These are phyloP conservation scores for Suhomyces sp. DNA, from an alignment of 805 yeast species.

Conservation along the genomic window DNA sequence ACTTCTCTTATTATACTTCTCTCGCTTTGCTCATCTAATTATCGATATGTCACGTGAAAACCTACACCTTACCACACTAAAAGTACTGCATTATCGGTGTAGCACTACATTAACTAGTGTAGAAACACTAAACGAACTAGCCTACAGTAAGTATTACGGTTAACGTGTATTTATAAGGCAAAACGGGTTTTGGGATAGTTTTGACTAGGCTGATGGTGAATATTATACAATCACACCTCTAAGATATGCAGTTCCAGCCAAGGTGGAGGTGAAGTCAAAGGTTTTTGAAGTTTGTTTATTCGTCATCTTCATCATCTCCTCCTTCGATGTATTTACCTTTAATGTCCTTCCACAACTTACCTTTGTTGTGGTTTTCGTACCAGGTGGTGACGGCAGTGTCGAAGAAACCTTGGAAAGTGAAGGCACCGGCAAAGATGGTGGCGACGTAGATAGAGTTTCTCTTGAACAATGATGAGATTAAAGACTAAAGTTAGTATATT, in stretches of 20 bases:
- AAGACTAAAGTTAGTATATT: conserved; percentile 23
- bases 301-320: conserved; percentile 58
- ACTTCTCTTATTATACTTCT: not conserved
- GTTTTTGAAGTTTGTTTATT: not conserved
- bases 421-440: conserved; percentile 77
- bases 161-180: not conserved
- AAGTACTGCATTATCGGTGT: too few relatives aligned
- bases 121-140: not conserved
- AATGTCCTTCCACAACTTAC: conserved; percentile 83
- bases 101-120: too few relatives aligned
- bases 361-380: conserved; percentile 78
- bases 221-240: not conserved
- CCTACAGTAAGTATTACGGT: not conserved
- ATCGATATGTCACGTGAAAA: not conserved
- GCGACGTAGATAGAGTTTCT: conserved; percentile 90
- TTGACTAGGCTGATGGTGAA: not conserved
- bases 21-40: not conserved
- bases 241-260: not conserved
- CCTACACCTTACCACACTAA: too few relatives aligned
- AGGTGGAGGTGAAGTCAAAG: not conserved
- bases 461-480: conserved; percentile 41
- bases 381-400: conserved; percentile 64
- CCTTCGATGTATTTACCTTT: conserved; percentile 56
- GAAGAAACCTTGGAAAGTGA: conserved; percentile 76
- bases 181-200: not conserved